phyloP scores from a whole-genome alignment of 2,329 filamentous ascomycete species.

The Colletotrichum shisoi region DNA sequence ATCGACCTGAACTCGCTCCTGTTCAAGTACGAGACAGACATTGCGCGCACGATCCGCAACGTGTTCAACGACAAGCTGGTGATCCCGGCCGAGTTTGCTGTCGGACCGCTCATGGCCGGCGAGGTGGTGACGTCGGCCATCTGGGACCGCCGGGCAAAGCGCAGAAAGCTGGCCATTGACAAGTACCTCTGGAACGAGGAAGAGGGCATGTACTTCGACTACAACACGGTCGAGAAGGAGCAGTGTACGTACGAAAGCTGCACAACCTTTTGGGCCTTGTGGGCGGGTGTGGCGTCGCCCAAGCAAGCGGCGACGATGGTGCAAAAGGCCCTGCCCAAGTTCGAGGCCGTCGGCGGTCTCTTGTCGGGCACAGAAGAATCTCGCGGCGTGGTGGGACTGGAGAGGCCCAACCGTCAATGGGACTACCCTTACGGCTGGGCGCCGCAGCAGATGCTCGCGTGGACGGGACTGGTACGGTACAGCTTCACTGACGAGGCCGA shows the following conservation, averaged over 20 bases:
- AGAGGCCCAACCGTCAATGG: slow-evolving; percentile 95
- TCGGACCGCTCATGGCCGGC: slow-evolving; percentile 69
- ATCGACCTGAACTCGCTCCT: slow-evolving; percentile 93
- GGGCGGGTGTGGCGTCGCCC: slow-evolving; percentile 87
- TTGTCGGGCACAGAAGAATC: slow-evolving; percentile 90
- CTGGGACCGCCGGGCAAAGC: slow-evolving; percentile 89
- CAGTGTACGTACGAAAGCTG: slow-evolving; percentile 87
- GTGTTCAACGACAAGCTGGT: slow-evolving; percentile 82
- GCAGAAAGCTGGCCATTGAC: slow-evolving; percentile 84
- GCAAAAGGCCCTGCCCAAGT: slow-evolving; percentile 79
- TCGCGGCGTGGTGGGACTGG: slow-evolving; percentile 78
- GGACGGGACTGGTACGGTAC: slow-evolving; percentile 90
- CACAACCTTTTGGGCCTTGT: slow-evolving; percentile 97
- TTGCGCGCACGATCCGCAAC: slow-evolving; percentile 82
- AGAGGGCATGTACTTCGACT: slow-evolving; percentile 97
- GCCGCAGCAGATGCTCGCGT: slow-evolving; percentile 97
- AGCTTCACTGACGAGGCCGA: slow-evolving; percentile 91
- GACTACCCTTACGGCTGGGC: slow-evolving; percentile 99
- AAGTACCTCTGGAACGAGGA: slow-evolving; percentile 93
- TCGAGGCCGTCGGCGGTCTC: slow-evolving; percentile 87
- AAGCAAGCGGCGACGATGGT: slow-evolving; percentile 87
- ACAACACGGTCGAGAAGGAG: slow-evolving; percentile 82
- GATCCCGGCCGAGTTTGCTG: slow-evolving; percentile 85
- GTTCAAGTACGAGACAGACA: slow-evolving; percentile 97
- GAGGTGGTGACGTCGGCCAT: slow-evolving; percentile 81